Evolutionary conservation across 2,329 filamentous ascomycete species (phyloP).

Genomic region (Pseudogymnoascus destructans): DNA sequence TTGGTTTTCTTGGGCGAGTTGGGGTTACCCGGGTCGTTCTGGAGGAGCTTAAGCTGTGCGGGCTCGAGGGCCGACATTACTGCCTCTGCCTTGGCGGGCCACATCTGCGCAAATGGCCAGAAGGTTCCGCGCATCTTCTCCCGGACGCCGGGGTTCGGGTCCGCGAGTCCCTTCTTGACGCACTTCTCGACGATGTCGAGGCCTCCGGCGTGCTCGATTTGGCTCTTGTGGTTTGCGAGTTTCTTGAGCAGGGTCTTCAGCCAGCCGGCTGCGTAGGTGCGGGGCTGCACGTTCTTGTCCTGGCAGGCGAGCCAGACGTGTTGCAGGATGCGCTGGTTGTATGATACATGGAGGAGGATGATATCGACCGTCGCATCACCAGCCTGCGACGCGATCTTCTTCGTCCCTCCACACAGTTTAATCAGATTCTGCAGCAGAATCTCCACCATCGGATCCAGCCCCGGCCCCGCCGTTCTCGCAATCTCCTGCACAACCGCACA

Average conservation of each 20-base stretch:
- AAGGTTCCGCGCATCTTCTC: conserved; percentile 76
- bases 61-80: conserved; percentile 68
- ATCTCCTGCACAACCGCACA: conserved; percentile 77
- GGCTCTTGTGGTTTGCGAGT: conserved; percentile 63
- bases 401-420: conserved; percentile 79
- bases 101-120: conserved; percentile 69
- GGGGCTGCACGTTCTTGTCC: conserved; percentile 86
- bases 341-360: conserved; percentile 68
- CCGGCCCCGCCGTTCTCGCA: conserved; percentile 60
- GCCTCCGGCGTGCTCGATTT: conserved; percentile 74
- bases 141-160: conserved; percentile 81
- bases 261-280: conserved; percentile 70
- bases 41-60: conserved; percentile 65
- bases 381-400: conserved; percentile 80
- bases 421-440: conserved; percentile 78
- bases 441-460: conserved; percentile 79
- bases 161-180: conserved; percentile 75
- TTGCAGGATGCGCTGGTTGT: conserved; percentile 68
- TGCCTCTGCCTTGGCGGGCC: conserved; percentile 62
- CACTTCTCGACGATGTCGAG: conserved; percentile 76
- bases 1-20: conserved; percentile 48
- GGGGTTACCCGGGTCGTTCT: conserved; percentile 74
- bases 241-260: conserved; percentile 69
- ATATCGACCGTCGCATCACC: conserved; percentile 71
- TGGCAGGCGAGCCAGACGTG: conserved; percentile 72